Evolutionary conservation across 2,329 filamentous ascomycete genomes (phyloP).

Genomic region (Ramichloridium luteum): DNA sequence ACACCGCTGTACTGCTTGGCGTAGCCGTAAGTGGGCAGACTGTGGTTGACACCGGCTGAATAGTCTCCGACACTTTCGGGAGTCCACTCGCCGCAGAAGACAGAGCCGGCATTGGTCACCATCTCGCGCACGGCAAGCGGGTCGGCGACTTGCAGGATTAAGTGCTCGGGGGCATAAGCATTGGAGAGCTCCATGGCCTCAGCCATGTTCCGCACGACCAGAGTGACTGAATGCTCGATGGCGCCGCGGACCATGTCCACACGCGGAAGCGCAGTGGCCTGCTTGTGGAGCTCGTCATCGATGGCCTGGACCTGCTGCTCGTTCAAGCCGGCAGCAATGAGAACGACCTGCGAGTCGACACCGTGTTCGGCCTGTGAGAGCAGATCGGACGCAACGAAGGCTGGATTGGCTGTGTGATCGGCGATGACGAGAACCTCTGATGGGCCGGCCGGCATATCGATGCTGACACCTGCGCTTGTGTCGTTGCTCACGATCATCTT

Average conservation of each 20-base stretch:
- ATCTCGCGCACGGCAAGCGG: constrained; percentile 61
- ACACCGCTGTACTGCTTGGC: constrained; percentile 98
- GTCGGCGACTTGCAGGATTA: constrained; percentile 79
- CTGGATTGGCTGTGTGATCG: constrained; percentile 75
- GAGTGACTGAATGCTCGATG: constrained; percentile 83
- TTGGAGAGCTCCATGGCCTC: constrained; percentile 77
- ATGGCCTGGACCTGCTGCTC: constrained; percentile 67
- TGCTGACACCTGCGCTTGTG: constrained; percentile 85
- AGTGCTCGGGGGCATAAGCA: constrained; percentile 86
- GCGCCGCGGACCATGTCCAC: constrained; percentile 87
- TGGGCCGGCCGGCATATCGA: constrained; percentile 96
- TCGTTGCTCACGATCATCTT: constrained; percentile 99
- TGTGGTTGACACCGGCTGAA: constrained; percentile 95
- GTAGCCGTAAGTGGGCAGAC: constrained; percentile 90
- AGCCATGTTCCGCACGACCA: constrained; percentile 61
- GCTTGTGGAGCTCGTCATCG: constrained; percentile 78
- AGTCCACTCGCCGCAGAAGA: constrained; percentile 93
- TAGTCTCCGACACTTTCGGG: constrained; percentile 97
- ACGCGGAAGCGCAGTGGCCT: constrained; percentile 75
- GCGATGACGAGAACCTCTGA: constrained; percentile 95
- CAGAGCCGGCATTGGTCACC: constrained; percentile 88
- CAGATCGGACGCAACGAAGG: constrained; percentile 89
- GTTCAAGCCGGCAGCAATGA: constrained; percentile 70
- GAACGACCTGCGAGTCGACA: constrained; percentile 86
- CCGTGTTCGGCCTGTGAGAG: constrained; percentile 95